These are phyloP conservation scores for Beverwykella pulmonaria DNA, from an alignment of 495 filamentous ascomycete genomes.

Conservation along the genomic window DNA sequence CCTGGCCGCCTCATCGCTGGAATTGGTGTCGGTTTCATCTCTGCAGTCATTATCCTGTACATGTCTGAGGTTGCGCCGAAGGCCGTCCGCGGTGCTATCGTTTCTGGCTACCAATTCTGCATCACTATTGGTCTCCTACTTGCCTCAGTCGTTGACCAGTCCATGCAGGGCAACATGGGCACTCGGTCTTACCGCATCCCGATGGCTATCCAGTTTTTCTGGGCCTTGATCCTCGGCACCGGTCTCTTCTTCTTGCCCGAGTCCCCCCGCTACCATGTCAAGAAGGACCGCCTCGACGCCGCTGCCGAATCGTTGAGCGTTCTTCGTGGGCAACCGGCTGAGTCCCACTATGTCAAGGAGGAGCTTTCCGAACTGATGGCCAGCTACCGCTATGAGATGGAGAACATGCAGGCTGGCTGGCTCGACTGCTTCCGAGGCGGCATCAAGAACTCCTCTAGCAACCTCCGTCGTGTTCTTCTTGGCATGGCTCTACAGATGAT, in stretches of 20 bases:
- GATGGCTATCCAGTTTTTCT: conserved; percentile 76
- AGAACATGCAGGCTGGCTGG: conserved; percentile 62
- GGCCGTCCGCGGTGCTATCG: conserved; percentile 80
- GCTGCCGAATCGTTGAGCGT: conserved; percentile 66
- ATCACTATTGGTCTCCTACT: conserved; percentile 83
- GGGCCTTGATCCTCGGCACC: conserved; percentile 70
- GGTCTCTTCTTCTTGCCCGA: conserved; percentile 80
- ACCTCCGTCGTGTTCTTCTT: conserved; percentile 73
- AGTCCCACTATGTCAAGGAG: conserved; percentile 61
- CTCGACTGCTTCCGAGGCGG: conserved; percentile 69
- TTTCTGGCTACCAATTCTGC: conserved; percentile 78
- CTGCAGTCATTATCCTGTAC: conserved; percentile 69
- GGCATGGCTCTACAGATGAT: conserved; percentile 77
- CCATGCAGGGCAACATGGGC: conserved; percentile 57
- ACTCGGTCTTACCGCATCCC: conserved; percentile 78
- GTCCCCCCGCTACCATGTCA: conserved; percentile 81
- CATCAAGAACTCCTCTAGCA: conserved; percentile 57
- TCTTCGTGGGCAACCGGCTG: conserved; percentile 66
- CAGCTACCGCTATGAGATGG: conserved; percentile 76
- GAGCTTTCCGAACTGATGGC: conserved; percentile 78
- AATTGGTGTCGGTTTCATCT: conserved; percentile 81
- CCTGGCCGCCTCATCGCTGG: conserved; percentile 81
- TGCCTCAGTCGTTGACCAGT: conserved; percentile 74
- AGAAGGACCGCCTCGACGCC: conserved; percentile 64
- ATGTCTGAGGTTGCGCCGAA: conserved; percentile 79